phyloP scores from a whole-genome alignment of 768 basidiomycete genomes.

The Pleurotus giganteus region DNA sequence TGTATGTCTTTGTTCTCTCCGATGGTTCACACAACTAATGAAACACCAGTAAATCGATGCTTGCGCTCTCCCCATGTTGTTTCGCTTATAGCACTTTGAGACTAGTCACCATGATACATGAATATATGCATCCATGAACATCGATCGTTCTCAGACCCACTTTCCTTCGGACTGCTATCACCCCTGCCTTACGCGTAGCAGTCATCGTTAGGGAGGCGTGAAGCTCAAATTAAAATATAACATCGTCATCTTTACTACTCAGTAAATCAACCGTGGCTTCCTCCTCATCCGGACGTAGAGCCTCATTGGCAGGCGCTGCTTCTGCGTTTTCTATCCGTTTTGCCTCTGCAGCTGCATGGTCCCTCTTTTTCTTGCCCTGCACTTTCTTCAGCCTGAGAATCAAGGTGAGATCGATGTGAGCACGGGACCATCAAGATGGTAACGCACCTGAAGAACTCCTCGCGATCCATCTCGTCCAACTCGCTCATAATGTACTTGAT shows the following conservation, averaged over 20 bases:
- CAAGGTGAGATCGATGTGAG: not conserved
- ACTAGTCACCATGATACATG: constrained; percentile 57
- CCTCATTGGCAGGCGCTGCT: not conserved
- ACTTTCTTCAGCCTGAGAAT: constrained; percentile 85
- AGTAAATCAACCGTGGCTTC: constrained; percentile 53
- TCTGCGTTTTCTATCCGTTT: constrained; percentile 18
- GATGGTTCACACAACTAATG: constrained; percentile 7
- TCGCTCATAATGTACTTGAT: constrained; percentile 98
- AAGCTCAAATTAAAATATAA: constrained; percentile 70
- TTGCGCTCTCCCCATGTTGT: constrained; percentile 21
- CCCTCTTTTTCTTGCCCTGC: constrained; percentile 94
- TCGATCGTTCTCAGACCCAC: not conserved
- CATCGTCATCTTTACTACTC: constrained; percentile 85
- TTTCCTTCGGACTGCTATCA: too few species aligned
- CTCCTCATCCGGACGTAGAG: constrained; percentile 19
- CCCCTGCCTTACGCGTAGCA: too few species aligned
- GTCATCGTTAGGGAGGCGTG: too few species aligned
- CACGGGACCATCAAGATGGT: not conserved
- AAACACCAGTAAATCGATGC: constrained; percentile 34
- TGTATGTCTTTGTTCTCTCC: constrained; percentile 42
- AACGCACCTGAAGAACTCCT: constrained; percentile 84
- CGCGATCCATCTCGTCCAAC: constrained; percentile 97
- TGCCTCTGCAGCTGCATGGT: constrained; percentile 48
- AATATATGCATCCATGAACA: constrained; percentile 53
- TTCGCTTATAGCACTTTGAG: constrained; percentile 20